Conservation (phyloP, 768 basidiomycete genomes). For the Exidia glandulosa region DNA sequence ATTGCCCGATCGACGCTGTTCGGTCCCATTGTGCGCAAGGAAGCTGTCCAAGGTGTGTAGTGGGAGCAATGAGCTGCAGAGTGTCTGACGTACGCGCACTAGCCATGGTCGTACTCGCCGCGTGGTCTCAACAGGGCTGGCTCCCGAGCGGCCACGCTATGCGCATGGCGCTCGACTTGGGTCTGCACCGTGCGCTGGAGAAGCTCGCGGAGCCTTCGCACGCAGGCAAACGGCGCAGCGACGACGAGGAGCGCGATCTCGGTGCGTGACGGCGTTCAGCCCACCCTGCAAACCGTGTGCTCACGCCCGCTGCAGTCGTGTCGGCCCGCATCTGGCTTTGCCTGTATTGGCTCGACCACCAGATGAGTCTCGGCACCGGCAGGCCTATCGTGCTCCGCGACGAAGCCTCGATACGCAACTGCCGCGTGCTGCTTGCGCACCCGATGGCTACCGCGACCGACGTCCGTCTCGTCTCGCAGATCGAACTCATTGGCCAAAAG, state of each 20-base stretch:
- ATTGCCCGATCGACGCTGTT: conserved; percentile 91
- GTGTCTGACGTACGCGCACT: conserved; percentile 9
- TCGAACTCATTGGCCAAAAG: conserved; percentile 86
- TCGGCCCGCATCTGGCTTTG: conserved; percentile 92
- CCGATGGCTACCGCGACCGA: conserved; percentile 86
- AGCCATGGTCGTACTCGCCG: conserved; percentile 88
- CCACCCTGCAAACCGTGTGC: conserved; percentile 1
- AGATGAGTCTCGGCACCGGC: conserved; percentile 91
- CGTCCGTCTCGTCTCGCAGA: conserved; percentile 74
- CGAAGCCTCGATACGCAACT: conserved; percentile 77
- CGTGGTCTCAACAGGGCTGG: conserved; percentile 94
- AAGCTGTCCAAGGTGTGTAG: conserved; percentile 79
- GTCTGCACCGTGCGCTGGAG: conserved; percentile 84
- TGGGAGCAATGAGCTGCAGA: neutral
- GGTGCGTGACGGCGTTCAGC: conserved; percentile 31
- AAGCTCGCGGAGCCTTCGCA: conserved; percentile 56
- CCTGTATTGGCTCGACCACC: conserved; percentile 93
- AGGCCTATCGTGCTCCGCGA: conserved; percentile 84
- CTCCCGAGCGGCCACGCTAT: conserved; percentile 91
- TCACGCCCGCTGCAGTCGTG: conserved; percentile 43
- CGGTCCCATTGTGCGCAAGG: conserved; percentile 87
- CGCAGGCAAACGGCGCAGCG: conserved; percentile 36
- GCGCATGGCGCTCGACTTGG: conserved; percentile 91
- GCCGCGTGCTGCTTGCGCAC: conserved; percentile 69
- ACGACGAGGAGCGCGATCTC: conserved; percentile 75